Evolutionary conservation across 2,329 filamentous ascomycete genomes (phyloP).

Genomic region (Aspergillus caelatus): DNA sequence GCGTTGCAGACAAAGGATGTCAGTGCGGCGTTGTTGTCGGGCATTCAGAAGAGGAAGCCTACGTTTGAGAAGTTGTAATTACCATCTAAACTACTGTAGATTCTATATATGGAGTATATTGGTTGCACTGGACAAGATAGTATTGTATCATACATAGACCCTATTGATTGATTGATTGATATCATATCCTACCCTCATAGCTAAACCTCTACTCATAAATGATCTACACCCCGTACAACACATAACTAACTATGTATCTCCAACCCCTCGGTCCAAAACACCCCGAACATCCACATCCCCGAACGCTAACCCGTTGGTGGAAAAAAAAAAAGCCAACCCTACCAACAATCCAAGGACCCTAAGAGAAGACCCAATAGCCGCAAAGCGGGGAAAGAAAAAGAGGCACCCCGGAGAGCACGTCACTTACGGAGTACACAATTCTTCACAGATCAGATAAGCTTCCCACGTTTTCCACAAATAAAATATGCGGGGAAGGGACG

Average conservation of each 20-base stretch:
- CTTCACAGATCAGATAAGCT: not conserved
- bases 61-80: slow-evolving; percentile 79
- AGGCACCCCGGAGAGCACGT: not conserved
- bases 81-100: not conserved
- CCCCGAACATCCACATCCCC: not conserved
- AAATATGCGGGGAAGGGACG: not conserved
- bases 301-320: not conserved
- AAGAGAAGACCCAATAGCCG: not conserved
- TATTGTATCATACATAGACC: not conserved
- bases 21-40: slow-evolving; percentile 71
- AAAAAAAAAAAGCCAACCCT: not conserved
- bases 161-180: too few species aligned
- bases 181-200: not conserved
- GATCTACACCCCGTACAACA: not conserved
- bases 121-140: too few species aligned
- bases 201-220: not conserved
- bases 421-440: not conserved
- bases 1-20: slow-evolving; percentile 82
- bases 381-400: not conserved
- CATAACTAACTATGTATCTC: too few species aligned
- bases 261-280: not conserved
- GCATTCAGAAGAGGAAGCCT: slow-evolving; percentile 75
- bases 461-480: not conserved
- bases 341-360: not conserved
- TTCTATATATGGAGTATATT: not conserved